Base-by-base conservation (phyloP, 139 green algal species). In the Pseudopediastrum boryanum region DNA sequence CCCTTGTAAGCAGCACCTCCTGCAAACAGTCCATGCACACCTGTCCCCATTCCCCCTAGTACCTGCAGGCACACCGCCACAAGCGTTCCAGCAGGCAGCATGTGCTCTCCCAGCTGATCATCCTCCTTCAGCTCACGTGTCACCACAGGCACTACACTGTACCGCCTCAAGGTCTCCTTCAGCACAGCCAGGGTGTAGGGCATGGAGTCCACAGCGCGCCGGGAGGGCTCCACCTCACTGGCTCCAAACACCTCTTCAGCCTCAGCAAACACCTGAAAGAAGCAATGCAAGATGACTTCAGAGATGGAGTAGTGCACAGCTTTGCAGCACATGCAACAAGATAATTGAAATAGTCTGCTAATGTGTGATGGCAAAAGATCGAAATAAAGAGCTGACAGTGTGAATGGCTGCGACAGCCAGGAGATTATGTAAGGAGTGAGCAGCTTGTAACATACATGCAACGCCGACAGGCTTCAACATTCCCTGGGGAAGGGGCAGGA, bases 81-180 rank as follows among this genome's bases (percentile, higher is more conserved):
- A 85, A 91, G 92, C 46, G 86, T 91, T 61, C 90, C 91, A 5
- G 33, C 59, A 7, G 94, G 94, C 23, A 98, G 70, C 50, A 71
- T 59, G 54, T 92, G 73, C 2, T 93, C 95, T 23, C 83, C 76
- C 59, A 98, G 78, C 65, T 89, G 81, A 71, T 95, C 91, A 80
- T 95, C 87, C 35, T 82, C 65, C 33, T 77, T 78, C 33, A 90
- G 74, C 23, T 71, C 83, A 69, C 95, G 89, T 3, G 90, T 96
- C 4, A 98, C 93, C 33, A 98, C 91, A 2, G 95, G 95, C n/a
- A 98, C 95, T 31, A 98, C 91, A 4, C 82, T 92, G 86, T 96
- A 97, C 67, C 71, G 25, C 33, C 84, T 63, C 36, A 90, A 72
- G 8, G 77, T 52, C 80, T 95, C 92, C 85, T 98, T 98, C 12